A percentile compares a stretch with the other conserved stretches of the same genome.
Conservation (phyloP, 1,284 basidiomycete species). For the Ganoderma multipileum region DNA sequence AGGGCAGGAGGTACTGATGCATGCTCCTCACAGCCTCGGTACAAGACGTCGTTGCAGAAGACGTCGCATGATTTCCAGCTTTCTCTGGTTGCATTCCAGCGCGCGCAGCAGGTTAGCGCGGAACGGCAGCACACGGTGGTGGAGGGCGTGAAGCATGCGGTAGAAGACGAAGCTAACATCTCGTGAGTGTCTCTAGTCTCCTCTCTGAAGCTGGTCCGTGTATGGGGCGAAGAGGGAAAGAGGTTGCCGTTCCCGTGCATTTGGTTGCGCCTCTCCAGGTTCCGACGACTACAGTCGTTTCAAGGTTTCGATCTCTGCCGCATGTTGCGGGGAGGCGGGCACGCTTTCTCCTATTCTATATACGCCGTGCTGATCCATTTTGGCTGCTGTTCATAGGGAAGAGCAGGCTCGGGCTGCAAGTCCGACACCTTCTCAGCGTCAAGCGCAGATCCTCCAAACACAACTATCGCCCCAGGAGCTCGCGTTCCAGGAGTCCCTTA, state of each 20-base stretch:
- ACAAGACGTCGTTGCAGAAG: slow-evolving; percentile 85
- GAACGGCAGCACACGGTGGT: slow-evolving; percentile 88
- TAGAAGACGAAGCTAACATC: slow-evolving; percentile 63
- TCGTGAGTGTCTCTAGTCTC: slow-evolving; percentile 37
- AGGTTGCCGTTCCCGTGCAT: not conserved
- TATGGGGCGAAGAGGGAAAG: not conserved
- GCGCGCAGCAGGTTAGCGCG: slow-evolving; percentile 89
- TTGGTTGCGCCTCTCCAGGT: not conserved
- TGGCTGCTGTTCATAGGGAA: not conserved
- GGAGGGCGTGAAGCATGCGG: slow-evolving; percentile 78
- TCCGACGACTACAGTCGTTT: not conserved
- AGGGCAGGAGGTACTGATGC: not conserved
- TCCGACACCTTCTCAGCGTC: slow-evolving; percentile 54
- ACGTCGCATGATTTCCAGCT: slow-evolving; percentile 92
- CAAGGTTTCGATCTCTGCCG: not conserved
- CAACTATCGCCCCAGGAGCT: slow-evolving; percentile 90
- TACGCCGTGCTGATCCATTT: not conserved
- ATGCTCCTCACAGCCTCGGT: slow-evolving; percentile 59
- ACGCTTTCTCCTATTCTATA: not conserved
- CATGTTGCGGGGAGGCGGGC: not conserved
- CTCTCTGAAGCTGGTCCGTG: not conserved
- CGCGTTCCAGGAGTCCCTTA: slow-evolving; percentile 95
- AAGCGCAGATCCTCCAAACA: slow-evolving; percentile 74
- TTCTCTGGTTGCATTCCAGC: slow-evolving; percentile 90
- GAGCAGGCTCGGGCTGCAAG: slow-evolving; percentile 38